Conservation (phyloP, 2,329 filamentous ascomycete genomes). For the Hypoxylon sp. region DNA sequence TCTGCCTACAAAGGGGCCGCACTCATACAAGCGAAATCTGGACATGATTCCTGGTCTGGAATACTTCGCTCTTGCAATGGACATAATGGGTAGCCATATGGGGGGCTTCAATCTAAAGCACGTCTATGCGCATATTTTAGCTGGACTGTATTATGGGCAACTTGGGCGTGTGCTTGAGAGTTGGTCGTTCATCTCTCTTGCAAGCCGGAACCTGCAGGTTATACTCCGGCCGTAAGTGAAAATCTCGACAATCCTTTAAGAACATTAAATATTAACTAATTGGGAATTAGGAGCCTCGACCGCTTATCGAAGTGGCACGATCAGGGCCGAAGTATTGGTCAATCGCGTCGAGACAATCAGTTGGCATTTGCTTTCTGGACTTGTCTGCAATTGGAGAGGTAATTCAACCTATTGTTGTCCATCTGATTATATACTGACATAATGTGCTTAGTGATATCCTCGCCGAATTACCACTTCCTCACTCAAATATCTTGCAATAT, state of each 20-base stretch:
- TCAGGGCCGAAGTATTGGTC: constrained; percentile 53
- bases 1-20: constrained; percentile 49
- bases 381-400: constrained; percentile 92
- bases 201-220: constrained; percentile 73
- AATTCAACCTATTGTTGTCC: constrained; percentile 39
- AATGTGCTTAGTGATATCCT: constrained; percentile 80
- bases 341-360: constrained; percentile 71
- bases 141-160: constrained; percentile 90
- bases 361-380: constrained; percentile 90
- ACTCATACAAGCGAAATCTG: constrained; percentile 71
- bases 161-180: constrained; percentile 89
- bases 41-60: constrained; percentile 90
- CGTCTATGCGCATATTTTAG: constrained; percentile 87
- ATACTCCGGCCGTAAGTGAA: constrained; percentile 80
- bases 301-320: constrained; percentile 62
- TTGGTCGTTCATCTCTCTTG: constrained; percentile 72
- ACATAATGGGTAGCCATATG: constrained; percentile 86
- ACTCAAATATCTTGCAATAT: constrained; percentile 72
- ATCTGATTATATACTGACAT: constrained; percentile 34
- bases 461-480: constrained; percentile 80
- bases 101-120: constrained; percentile 86
- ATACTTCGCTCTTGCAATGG: constrained; percentile 88
- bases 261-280: constrained; percentile 23
- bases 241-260: not conserved
- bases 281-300: constrained; percentile 61